Conservation (phyloP, 306 rosid species). For the Rubus parviflorus region DNA sequence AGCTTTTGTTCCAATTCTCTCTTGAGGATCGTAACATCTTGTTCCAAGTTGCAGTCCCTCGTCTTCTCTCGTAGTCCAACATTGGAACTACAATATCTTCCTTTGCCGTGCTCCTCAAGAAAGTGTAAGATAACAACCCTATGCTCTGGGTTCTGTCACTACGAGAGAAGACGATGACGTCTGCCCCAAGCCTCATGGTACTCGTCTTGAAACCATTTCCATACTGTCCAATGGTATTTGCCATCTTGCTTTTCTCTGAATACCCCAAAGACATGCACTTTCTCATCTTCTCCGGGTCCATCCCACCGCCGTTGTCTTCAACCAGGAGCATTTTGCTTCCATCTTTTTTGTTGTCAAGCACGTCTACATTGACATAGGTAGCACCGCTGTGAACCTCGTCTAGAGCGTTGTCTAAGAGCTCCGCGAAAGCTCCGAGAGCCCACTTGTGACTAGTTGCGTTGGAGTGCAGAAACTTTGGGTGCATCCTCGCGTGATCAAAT, state of each 20-base stretch:
- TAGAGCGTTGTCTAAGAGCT: slow-evolving; percentile 89
- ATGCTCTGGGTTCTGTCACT: slow-evolving; percentile 76
- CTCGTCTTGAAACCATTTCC: slow-evolving; percentile 99
- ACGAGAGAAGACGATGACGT: slow-evolving; percentile 90
- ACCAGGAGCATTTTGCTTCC: slow-evolving; percentile 65
- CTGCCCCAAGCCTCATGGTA: slow-evolving; percentile 99
- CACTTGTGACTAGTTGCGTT: slow-evolving; percentile 98
- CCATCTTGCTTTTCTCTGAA: slow-evolving; percentile 77
- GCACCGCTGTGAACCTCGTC: slow-evolving; percentile 94
- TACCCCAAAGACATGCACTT: slow-evolving; percentile 97
- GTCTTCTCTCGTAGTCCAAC: slow-evolving; percentile 75
- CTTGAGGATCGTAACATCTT: slow-evolving; percentile 60
- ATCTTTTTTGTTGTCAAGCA: slow-evolving; percentile 71
- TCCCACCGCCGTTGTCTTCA: slow-evolving; percentile 98
- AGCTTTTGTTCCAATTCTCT: slow-evolving; percentile 63
- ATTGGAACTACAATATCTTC: slow-evolving; percentile 97
- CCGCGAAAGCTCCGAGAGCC: slow-evolving; percentile 99
- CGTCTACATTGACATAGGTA: slow-evolving; percentile 75
- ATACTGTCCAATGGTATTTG: slow-evolving; percentile 91
- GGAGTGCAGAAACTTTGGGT: slow-evolving; percentile 95
- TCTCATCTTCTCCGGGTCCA: slow-evolving; percentile 96
- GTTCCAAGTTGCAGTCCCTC: slow-evolving; percentile 42
- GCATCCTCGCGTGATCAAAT: slow-evolving; percentile 93
- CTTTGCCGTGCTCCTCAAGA: slow-evolving; percentile 82
- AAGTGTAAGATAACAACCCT: slow-evolving; percentile 89